Evolutionary conservation across 2,329 filamentous ascomycete species (phyloP).

Genomic region (Colletotrichum sp.): DNA sequence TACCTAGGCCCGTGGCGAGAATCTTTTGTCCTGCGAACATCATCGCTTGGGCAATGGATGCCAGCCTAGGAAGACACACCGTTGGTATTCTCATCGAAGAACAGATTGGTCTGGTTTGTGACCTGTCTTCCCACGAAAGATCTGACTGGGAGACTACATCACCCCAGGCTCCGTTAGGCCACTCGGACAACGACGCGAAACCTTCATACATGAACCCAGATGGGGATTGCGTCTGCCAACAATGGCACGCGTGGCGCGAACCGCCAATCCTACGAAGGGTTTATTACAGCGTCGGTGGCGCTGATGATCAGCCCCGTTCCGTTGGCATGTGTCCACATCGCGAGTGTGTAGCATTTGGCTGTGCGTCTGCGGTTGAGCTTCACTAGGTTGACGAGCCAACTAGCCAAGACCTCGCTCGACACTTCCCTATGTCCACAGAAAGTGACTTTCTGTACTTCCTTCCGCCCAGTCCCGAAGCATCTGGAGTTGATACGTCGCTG

Average conservation of each 20-base stretch:
- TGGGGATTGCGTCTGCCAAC: conserved; percentile 28
- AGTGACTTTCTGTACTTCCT: conserved; percentile 66
- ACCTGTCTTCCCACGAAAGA: conserved; percentile 41
- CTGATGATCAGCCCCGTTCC: conserved; percentile 68
- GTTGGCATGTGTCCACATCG: conserved; percentile 70
- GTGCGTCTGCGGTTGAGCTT: conserved; percentile 65
- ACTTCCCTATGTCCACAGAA: conserved; percentile 59
- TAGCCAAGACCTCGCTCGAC: conserved; percentile 54
- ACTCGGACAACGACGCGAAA: neutral
- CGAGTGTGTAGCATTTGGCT: conserved; percentile 70
- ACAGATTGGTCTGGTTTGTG: conserved; percentile 65
- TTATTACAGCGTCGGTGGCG: conserved; percentile 58
- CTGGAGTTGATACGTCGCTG: conserved; percentile 52
- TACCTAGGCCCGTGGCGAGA: conserved; percentile 50
- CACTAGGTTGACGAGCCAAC: conserved; percentile 59
- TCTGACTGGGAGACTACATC: neutral
- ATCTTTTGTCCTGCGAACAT: conserved; percentile 62
- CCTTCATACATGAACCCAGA: neutral
- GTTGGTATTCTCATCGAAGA: conserved; percentile 65
- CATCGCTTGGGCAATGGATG: conserved; percentile 67
- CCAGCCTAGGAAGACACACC: conserved; percentile 57
- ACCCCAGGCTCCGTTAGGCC: neutral
- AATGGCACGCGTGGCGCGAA: conserved; percentile 17
- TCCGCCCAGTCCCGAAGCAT: conserved; percentile 44
- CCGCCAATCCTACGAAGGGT: conserved; percentile 18